Percentiles rank a stretch among this genome's conserved stretches.
These are phyloP conservation scores for Fusarium sp. DNA, from an alignment of 2,329 filamentous ascomycete species.

Conservation along the genomic window DNA sequence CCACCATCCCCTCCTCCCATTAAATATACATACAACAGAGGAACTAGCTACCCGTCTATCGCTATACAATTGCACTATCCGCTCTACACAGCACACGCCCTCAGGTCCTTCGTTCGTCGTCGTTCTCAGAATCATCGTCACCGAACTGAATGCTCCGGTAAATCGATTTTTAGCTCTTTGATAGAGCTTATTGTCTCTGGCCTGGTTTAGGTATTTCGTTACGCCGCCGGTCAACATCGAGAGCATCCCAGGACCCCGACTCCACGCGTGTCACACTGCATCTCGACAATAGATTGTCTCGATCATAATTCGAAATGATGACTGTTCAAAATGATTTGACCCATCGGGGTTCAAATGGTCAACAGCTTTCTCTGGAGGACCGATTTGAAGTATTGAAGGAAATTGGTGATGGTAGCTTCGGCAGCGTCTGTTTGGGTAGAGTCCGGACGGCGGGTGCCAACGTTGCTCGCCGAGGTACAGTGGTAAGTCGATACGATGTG, in stretches of 20 bases:
- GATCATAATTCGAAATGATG: constrained; percentile 64
- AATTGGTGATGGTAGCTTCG: constrained; percentile 98
- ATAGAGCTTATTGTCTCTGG: constrained; percentile 48
- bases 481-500: constrained; percentile 71
- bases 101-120: constrained; percentile 22
- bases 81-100: constrained; percentile 18
- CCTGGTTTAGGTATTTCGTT: constrained; percentile 43
- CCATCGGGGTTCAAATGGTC: constrained; percentile 72
- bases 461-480: constrained; percentile 87
- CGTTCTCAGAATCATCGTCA: constrained; percentile 19
- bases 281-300: constrained; percentile 35
- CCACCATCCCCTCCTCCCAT: constrained; percentile 9
- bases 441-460: constrained; percentile 90
- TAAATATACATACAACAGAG: constrained; percentile 2
- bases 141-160: constrained; percentile 53
- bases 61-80: constrained; percentile 26
- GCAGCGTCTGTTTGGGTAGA: constrained; percentile 91
- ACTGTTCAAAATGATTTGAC: constrained; percentile 79
- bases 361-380: constrained; percentile 81
- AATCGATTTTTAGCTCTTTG: constrained; percentile 50
- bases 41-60: constrained; percentile 3
- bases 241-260: constrained; percentile 32
- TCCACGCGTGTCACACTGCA: constrained; percentile 33
- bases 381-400: constrained; percentile 98
- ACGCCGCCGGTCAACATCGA: constrained; percentile 30